Evolutionary conservation across 2,329 filamentous ascomycete species (phyloP).

Genomic region (Fusarium albosuccineum): DNA sequence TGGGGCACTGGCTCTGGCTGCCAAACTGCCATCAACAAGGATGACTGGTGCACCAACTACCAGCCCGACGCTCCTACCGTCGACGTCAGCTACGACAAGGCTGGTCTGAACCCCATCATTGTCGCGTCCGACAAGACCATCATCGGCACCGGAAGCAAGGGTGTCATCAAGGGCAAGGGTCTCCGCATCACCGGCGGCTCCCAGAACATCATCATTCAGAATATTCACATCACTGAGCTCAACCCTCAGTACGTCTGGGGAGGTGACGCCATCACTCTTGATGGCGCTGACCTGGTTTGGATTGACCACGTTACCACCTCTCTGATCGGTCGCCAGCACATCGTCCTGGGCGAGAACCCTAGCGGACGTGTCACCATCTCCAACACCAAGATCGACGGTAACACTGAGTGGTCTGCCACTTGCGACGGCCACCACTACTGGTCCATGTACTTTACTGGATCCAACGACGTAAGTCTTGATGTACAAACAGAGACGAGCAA

Average conservation of each 20-base stretch:
- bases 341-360: conserved; percentile 67
- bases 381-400: conserved; percentile 71
- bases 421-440: conserved; percentile 73
- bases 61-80: conserved; percentile 62
- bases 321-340: conserved; percentile 70
- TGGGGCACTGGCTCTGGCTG: conserved; percentile 66
- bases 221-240: conserved; percentile 66
- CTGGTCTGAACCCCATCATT: conserved; percentile 62
- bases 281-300: conserved; percentile 61
- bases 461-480: conserved; percentile 58
- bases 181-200: conserved; percentile 61
- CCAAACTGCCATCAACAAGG: conserved; percentile 71
- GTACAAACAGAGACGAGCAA: no score
- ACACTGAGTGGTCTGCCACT: conserved; percentile 65
- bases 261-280: conserved; percentile 68
- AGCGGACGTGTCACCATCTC: conserved; percentile 70
- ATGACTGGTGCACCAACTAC: conserved; percentile 71
- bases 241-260: conserved; percentile 72
- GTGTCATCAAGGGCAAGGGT: conserved; percentile 70
- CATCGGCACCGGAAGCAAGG: conserved; percentile 64
- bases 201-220: conserved; percentile 72
- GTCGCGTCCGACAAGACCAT: conserved; percentile 70
- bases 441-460: conserved; percentile 69
- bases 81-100: conserved; percentile 64
- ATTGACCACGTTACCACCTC: conserved; percentile 69